These are phyloP conservation scores for Ophiostoma populinum DNA, from an alignment of 2,329 filamentous ascomycete species.

Conservation along the genomic window DNA sequence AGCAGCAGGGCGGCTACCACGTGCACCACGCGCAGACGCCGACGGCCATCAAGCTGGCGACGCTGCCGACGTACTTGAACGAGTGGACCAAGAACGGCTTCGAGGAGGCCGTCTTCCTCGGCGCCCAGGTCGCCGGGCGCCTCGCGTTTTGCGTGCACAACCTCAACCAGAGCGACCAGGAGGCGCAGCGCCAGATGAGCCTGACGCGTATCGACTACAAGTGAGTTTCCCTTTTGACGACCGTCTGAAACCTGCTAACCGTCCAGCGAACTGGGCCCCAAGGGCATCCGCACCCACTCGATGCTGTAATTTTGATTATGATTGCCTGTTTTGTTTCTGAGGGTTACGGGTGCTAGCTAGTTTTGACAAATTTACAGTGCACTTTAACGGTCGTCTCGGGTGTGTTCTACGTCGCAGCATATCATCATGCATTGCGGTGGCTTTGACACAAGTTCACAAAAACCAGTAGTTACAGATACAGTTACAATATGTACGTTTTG, in stretches of 20 bases:
- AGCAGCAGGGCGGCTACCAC: constrained; percentile 18
- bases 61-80: constrained; percentile 67
- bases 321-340: not conserved
- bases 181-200: constrained; percentile 38
- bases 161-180: constrained; percentile 31
- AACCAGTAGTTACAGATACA: no score
- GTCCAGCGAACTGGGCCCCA: constrained; percentile 34
- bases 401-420: no score
- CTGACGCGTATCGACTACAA: constrained; percentile 43
- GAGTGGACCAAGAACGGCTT: constrained; percentile 73
- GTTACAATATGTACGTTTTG: no score
- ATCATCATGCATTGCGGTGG: no score
- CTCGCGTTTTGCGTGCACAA: constrained; percentile 43
- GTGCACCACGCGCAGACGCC: constrained; percentile 51
- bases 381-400: no score
- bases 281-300: constrained; percentile 34
- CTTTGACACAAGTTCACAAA: no score
- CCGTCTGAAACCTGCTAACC: constrained; percentile 9
- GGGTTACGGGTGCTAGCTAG: no score
- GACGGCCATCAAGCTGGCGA: constrained; percentile 63
- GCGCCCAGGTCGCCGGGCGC: constrained; percentile 65
- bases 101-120: constrained; percentile 76
- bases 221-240: constrained; percentile 22
- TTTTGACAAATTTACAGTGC: no score
- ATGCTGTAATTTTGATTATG: constrained; percentile 23